phyloP scores from a whole-genome alignment of 306 rosid genomes.

The Hippophae tibetana region DNA sequence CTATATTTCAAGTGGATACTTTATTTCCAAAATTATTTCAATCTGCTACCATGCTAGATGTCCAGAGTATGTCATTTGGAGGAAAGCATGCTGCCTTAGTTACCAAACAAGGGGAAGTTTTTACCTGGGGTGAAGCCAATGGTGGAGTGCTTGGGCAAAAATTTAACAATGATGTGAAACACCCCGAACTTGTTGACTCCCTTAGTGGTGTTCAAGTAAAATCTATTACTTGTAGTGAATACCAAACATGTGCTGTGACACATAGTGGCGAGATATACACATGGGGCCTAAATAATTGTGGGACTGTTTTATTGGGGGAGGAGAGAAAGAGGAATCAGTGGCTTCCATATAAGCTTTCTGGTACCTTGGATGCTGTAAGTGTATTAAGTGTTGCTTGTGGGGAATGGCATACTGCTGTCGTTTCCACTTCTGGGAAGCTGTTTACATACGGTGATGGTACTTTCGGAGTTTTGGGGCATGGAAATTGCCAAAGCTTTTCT shows the following conservation, averaged over 20 bases:
- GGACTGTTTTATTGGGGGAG: constrained; percentile 29
- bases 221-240: constrained; percentile 56
- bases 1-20: constrained; percentile 30
- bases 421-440: constrained; percentile 53
- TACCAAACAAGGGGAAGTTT: constrained; percentile 79
- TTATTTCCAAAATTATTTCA: constrained; percentile 66
- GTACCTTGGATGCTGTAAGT: constrained; percentile 44
- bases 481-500: constrained; percentile 38
- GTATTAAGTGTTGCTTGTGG: constrained; percentile 64
- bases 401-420: constrained; percentile 78
- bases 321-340: constrained; percentile 43
- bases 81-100: constrained; percentile 73
- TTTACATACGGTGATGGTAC: constrained; percentile 86
- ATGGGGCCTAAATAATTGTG: constrained; percentile 57
- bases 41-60: constrained; percentile 56
- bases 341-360: constrained; percentile 54
- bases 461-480: constrained; percentile 84
- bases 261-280: constrained; percentile 57
- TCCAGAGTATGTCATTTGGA: constrained; percentile 55
- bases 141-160: constrained; percentile 70
- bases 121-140: constrained; percentile 75
- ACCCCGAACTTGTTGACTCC: constrained; percentile 62
- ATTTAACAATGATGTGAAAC: constrained; percentile 43
- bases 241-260: constrained; percentile 74
- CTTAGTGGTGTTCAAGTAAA: constrained; percentile 42